phyloP scores from a whole-genome alignment of 2,329 filamentous ascomycete genomes.

The Penicillium sp. region DNA sequence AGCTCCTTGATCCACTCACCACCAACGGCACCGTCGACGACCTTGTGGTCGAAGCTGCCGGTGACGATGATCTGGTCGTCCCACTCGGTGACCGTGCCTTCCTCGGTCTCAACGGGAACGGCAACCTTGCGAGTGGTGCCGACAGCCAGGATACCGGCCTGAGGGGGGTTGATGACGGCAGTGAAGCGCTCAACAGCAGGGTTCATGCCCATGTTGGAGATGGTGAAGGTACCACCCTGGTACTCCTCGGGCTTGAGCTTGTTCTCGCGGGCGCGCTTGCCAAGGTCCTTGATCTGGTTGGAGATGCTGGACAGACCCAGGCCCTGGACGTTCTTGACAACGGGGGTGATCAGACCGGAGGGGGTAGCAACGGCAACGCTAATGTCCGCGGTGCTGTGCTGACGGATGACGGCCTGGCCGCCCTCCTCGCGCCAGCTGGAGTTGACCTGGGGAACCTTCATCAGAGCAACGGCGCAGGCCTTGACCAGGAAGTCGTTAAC shows the following conservation, averaged over 20 bases:
- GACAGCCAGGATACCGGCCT: slow-evolving; percentile 91
- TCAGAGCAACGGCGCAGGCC: slow-evolving; percentile 82
- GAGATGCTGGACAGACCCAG: slow-evolving; percentile 90
- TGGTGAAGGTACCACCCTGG: slow-evolving; percentile 98
- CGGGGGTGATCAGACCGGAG: slow-evolving; percentile 92
- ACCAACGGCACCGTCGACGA: slow-evolving; percentile 93
- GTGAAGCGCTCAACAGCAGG: slow-evolving; percentile 93
- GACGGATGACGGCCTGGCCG: slow-evolving; percentile 77
- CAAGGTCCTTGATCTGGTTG: slow-evolving; percentile 87
- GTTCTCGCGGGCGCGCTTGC: slow-evolving; percentile 91
- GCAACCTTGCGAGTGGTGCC: slow-evolving; percentile 96
- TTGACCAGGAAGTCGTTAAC: slow-evolving; percentile 99
- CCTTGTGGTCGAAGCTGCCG: slow-evolving; percentile 98
- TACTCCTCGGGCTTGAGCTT: slow-evolving; percentile 99
- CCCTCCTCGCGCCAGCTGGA: slow-evolving; percentile 84
- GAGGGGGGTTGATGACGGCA: slow-evolving; percentile 97
- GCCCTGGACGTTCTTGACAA: slow-evolving; percentile 84
- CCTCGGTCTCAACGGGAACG: slow-evolving; percentile 79
- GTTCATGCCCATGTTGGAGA: slow-evolving; percentile 99
- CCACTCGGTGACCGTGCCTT: slow-evolving; percentile 80
- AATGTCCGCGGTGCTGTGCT: slow-evolving; percentile 91
- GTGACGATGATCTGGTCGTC: slow-evolving; percentile 97
- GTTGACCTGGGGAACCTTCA: slow-evolving; percentile 95
- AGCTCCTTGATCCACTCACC: slow-evolving; percentile 95
- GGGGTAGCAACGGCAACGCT: slow-evolving; percentile 95